Base-by-base conservation (phyloP, 2,329 filamentous ascomycete genomes). In the Ceratocystiopsis minuta region DNA sequence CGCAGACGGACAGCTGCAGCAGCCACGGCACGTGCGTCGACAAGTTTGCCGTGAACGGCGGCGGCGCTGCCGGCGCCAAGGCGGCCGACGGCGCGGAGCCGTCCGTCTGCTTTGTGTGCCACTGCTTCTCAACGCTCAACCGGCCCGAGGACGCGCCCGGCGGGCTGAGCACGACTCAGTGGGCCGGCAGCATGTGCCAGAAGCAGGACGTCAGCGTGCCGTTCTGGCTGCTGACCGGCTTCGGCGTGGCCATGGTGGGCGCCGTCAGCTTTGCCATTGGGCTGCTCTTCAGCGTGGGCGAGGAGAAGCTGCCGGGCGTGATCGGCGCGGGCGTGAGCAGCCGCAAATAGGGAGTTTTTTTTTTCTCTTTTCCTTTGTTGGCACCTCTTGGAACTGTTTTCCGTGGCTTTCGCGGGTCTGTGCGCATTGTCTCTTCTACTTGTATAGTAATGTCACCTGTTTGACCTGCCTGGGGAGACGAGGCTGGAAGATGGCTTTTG, bases 321-420 rank as follows among this genome's bases (percentile, higher is more conserved):
- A 87, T 98, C 58, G 85, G 86, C n/a, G 90, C 90, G 38, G 90
- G 90, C 48, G 88, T 98, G 34, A 82, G 80, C 49, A 73, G 76
- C 45, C 68, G 77, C 32, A 85, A 78, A 60, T 73, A 64, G 36
- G 31, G 7, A 12, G 24, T 32, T 33, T 34, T 34, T 36, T n/a
- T 28, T 28, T 6, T 6, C 9, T 28, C 28, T 34, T 34, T 36
- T n/a, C 11, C 11, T 6, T 6, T 10, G 7, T 28, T 28, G 9
- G 24, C 24, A 6, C 24, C 24, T 28, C 5, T 36, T 32, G n/a
- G 24, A 10, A 28, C 24, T 28, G 4, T 10, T 28, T 28, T 28
- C 11, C 11, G 7, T 10, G 2, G 7, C 4, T 20, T 20, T 7
- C 9, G 24, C 7, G 24, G 24, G 24, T 28, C 11, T 28, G 24